Percentiles rank a stretch among this genome's conserved stretches.
Conservation (phyloP, 352 stramenopile species). For the Globisporangium nunn region DNA sequence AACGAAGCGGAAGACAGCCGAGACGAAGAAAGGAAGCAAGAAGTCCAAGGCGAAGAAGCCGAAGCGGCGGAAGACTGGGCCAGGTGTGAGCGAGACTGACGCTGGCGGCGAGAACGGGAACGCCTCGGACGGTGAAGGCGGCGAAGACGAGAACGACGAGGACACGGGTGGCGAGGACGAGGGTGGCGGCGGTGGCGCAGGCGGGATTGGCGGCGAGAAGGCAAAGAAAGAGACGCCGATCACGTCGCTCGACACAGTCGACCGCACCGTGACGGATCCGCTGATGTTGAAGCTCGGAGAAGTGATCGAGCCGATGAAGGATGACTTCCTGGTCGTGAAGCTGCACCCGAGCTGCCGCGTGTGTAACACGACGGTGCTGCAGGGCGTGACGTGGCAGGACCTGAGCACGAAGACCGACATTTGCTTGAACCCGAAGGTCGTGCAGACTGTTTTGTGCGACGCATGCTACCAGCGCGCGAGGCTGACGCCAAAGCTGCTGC, state of each 20-base stretch:
- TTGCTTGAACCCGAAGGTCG: conserved; percentile 50
- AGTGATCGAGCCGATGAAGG: conserved; percentile 87
- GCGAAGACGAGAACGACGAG: conserved; percentile 31
- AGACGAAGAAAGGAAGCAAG: conserved; percentile 60
- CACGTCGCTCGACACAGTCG: conserved; percentile 55
- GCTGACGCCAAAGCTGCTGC: conserved; percentile 33
- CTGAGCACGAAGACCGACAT: conserved; percentile 53
- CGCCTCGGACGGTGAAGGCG: conserved; percentile 35
- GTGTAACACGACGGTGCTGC: conserved; percentile 71
- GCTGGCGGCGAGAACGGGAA: conserved; percentile 33
- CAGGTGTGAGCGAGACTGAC: conserved; percentile 19
- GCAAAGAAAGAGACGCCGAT: conserved; percentile 25
- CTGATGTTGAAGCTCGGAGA: conserved; percentile 84
- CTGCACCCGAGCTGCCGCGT: conserved; percentile 75
- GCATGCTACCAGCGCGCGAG: conserved; percentile 65
- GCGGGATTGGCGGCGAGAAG: conserved; percentile 17
- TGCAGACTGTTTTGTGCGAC: conserved; percentile 75
- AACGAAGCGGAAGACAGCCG: conserved; percentile 9
- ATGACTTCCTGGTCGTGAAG: conserved; percentile 87
- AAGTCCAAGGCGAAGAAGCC: conserved; percentile 79
- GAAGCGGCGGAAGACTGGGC: conserved; percentile 53
- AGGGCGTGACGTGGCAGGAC: conserved; percentile 64
- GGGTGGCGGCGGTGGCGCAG: not conserved
- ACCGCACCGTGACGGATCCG: conserved; percentile 62
- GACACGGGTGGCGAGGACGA: conserved; percentile 13